These are phyloP conservation scores for Leccinum longicurvipes DNA, from an alignment of 768 basidiomycete genomes.

Conservation along the genomic window DNA sequence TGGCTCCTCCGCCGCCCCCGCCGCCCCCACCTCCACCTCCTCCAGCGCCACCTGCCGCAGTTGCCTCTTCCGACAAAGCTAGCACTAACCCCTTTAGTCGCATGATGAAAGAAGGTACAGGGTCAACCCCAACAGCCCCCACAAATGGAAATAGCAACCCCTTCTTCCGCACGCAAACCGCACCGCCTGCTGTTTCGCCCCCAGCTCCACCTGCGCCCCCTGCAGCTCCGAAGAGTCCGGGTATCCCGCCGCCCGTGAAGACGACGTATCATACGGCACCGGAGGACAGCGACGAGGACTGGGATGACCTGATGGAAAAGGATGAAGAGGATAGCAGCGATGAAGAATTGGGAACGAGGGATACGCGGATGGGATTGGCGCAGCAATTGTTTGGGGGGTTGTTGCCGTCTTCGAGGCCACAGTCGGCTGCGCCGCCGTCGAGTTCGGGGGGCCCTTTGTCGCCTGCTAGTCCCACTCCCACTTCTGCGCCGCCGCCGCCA, in stretches of 20 bases:
- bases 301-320: constrained; percentile 80
- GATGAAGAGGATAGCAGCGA: constrained; percentile 71
- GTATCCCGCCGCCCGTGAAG: constrained; percentile 47
- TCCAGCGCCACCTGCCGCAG: constrained; percentile 25
- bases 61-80: constrained; percentile 43
- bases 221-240: constrained; percentile 31
- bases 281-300: constrained; percentile 65
- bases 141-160: constrained; percentile 65
- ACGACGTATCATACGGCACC: constrained; percentile 62
- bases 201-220: constrained; percentile 1
- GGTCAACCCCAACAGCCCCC: constrained; percentile 23
- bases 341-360: constrained; percentile 70
- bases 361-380: constrained; percentile 68
- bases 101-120: constrained; percentile 49
- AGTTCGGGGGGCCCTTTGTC: constrained; percentile 25
- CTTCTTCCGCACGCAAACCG: constrained; percentile 57
- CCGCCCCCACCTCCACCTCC: constrained; percentile 34
- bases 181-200: constrained; percentile 35
- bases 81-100: constrained; percentile 81
- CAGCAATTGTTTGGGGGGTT: constrained; percentile 74
- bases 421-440: constrained; percentile 45
- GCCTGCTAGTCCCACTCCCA: constrained; percentile 33
- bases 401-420: constrained; percentile 53
- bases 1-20: constrained; percentile 19
- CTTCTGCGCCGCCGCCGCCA: constrained; percentile 37